Evolutionary conservation across 192 early-diverging fungal species (phyloP).

Genomic region (Coemansia erecta): DNA sequence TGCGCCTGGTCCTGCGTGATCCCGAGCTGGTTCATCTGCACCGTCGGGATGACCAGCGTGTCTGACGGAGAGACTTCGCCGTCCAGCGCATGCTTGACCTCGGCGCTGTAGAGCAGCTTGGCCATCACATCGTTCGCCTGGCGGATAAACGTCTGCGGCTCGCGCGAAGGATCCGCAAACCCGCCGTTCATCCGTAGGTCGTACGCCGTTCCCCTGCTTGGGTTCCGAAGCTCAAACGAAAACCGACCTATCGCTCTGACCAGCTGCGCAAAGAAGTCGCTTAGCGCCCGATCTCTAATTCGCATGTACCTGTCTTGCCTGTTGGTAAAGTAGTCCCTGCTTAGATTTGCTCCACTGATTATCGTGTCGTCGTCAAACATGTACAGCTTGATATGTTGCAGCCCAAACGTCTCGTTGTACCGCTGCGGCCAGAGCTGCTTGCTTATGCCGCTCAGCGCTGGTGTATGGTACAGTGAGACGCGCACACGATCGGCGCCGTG

Average conservation of each 20-base stretch:
- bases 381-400: slow-evolving; percentile 95
- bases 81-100: slow-evolving; percentile 9
- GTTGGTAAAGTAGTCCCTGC: slow-evolving; percentile 90
- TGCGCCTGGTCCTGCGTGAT: slow-evolving; percentile 76
- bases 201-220: slow-evolving; percentile 6
- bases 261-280: slow-evolving; percentile 71
- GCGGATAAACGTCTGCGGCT: slow-evolving; percentile 57
- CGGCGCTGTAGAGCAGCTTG: slow-evolving; percentile 49
- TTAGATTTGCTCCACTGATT: slow-evolving; percentile 82
- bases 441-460: slow-evolving; percentile 66
- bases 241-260: slow-evolving; percentile 61
- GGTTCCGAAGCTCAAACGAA: slow-evolving; percentile 54
- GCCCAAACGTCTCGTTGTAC: slow-evolving; percentile 90
- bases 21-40: slow-evolving; percentile 84
- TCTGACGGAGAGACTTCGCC: slow-evolving; percentile 41
- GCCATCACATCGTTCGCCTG: slow-evolving; percentile 55
- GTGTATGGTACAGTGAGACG: slow-evolving; percentile 86
- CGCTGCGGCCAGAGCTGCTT: slow-evolving; percentile 76
- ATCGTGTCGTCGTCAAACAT: slow-evolving; percentile 87
- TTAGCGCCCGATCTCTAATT: slow-evolving; percentile 59
- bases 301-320: slow-evolving; percentile 93
- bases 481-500: slow-evolving; percentile 52
- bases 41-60: slow-evolving; percentile 72
- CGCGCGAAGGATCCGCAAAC: slow-evolving; percentile 58
- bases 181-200: slow-evolving; percentile 16